phyloP scores from a whole-genome alignment of 345 rosid genomes.

The Populus pruinosa region DNA sequence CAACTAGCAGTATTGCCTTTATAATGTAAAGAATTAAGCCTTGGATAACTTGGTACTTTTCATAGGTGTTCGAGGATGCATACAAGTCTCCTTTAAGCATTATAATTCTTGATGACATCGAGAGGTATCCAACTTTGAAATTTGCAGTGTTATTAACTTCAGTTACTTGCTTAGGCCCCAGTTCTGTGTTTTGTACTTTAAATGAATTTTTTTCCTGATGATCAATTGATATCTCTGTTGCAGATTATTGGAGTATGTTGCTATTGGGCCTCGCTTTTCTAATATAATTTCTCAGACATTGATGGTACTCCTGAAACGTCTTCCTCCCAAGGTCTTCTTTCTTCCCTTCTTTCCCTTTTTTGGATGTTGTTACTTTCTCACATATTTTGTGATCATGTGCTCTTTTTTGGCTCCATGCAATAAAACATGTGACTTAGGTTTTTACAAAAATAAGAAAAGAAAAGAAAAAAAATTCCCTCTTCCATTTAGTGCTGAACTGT shows the following conservation, averaged over 20 bases:
- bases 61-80: constrained; percentile 95
- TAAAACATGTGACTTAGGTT: neutral
- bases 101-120: constrained; percentile 91
- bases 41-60: constrained; percentile 2
- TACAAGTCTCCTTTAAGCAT: constrained; percentile 96
- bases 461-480: neutral
- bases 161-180: neutral
- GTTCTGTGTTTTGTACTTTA: neutral
- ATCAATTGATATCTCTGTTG: constrained; percentile 15
- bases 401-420: neutral
- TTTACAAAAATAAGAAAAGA: neutral
- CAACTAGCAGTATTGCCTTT: constrained; percentile 11
- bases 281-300: constrained; percentile 84
- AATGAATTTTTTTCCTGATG: neutral
- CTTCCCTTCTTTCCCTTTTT: neutral
- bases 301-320: constrained; percentile 87
- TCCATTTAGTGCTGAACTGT: neutral
- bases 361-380: neutral
- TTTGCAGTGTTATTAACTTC: neutral
- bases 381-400: neutral
- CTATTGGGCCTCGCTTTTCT: constrained; percentile 98
- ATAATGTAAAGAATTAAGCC: neutral
- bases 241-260: constrained; percentile 88
- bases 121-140: constrained; percentile 50
- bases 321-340: constrained; percentile 79